Conservation (phyloP, 1,284 basidiomycete species). For the Ganoderma sinense region DNA sequence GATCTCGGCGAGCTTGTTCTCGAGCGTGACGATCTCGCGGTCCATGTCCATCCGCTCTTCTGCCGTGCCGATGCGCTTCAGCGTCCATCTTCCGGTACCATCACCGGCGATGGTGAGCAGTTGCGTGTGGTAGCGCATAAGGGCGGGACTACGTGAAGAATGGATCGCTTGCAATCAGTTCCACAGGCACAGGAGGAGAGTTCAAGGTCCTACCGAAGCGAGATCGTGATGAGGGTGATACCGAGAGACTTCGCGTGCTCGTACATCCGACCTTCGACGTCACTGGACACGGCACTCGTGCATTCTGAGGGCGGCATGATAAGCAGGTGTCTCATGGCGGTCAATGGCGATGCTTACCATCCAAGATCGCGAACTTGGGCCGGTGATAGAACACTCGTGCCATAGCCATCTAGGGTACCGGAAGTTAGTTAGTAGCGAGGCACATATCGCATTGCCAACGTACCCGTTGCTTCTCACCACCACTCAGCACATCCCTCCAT, state of each 20-base stretch:
- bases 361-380: slow-evolving; percentile 80
- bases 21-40: slow-evolving; percentile 73
- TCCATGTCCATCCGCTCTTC: slow-evolving; percentile 79
- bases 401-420: slow-evolving; percentile 75
- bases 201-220: slow-evolving; percentile 61
- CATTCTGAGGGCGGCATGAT: slow-evolving; percentile 66
- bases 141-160: slow-evolving; percentile 63
- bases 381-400: slow-evolving; percentile 87
- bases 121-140: slow-evolving; percentile 86
- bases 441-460: slow-evolving; percentile 33
- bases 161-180: background rate
- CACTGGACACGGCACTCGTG: slow-evolving; percentile 95
- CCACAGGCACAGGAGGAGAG: background rate
- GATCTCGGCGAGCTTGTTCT: slow-evolving; percentile 72
- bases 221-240: slow-evolving; percentile 94
- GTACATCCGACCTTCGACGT: slow-evolving; percentile 97
- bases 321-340: background rate
- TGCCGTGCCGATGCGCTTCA: slow-evolving; percentile 73
- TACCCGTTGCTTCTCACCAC: slow-evolving; percentile 94
- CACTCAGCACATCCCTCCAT: slow-evolving; percentile 95
- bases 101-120: slow-evolving; percentile 80
- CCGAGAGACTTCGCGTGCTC: slow-evolving; percentile 92
- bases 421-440: background rate
- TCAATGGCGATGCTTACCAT: slow-evolving; percentile 55
- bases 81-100: slow-evolving; percentile 71